Conservation (phyloP, 2,329 filamentous ascomycete genomes). For the Epichloe brachyelytri region DNA sequence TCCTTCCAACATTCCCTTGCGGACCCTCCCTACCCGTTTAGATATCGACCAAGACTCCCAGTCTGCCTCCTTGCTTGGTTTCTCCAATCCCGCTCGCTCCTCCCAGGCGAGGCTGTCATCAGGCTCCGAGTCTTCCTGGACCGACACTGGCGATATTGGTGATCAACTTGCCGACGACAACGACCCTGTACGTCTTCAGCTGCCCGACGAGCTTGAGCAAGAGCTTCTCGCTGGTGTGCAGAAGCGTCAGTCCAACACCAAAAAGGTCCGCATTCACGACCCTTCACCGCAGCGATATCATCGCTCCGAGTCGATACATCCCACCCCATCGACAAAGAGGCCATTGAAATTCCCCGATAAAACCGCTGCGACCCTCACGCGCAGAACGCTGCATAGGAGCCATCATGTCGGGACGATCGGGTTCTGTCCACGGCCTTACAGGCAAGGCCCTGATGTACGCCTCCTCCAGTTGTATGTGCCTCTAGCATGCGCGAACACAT, state of each 20-base stretch:
- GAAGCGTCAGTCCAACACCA: slow-evolving; percentile 30
- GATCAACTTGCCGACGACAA: slow-evolving; percentile 78
- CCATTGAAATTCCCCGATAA: slow-evolving; percentile 69
- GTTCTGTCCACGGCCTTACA: slow-evolving; percentile 79
- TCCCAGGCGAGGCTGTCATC: slow-evolving; percentile 37
- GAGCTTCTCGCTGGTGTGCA: slow-evolving; percentile 40
- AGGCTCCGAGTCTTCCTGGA: slow-evolving; percentile 66
- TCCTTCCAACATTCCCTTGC: slow-evolving; percentile 78
- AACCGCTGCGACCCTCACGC: slow-evolving; percentile 48
- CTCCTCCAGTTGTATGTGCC: neutral
- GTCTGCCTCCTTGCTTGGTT: slow-evolving; percentile 22
- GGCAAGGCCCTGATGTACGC: slow-evolving; percentile 83
- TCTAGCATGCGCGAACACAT: neutral
- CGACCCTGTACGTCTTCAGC: slow-evolving; percentile 63
- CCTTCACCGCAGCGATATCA: slow-evolving; percentile 28
- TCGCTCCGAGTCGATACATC: slow-evolving; percentile 24
- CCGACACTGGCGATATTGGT: slow-evolving; percentile 86
- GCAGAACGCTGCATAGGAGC: slow-evolving; percentile 59
- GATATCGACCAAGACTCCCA: slow-evolving; percentile 27
- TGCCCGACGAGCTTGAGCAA: slow-evolving; percentile 53
- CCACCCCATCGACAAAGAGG: slow-evolving; percentile 50
- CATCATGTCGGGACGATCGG: slow-evolving; percentile 75
- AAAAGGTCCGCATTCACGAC: slow-evolving; percentile 58
- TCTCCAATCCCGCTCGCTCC: slow-evolving; percentile 21
- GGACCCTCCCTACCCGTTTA: slow-evolving; percentile 45